Base-by-base conservation (phyloP, 169 alveolate species). In the Plasmodium malariae region DNA sequence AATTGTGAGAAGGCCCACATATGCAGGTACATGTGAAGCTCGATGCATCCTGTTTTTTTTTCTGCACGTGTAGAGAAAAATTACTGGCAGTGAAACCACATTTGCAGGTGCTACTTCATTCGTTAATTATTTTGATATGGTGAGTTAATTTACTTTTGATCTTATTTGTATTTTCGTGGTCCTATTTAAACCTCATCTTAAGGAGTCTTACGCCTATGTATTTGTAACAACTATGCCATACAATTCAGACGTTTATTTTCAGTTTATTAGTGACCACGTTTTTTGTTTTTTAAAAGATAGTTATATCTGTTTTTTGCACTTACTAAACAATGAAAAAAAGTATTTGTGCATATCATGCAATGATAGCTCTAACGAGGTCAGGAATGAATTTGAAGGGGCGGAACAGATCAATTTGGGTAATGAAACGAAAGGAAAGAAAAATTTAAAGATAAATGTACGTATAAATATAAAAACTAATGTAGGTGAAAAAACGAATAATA, bases 241-340 rank as follows among this genome's bases (percentile, higher is more conserved):
- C 57, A 59, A 45, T 60, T 59, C 73, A 12, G n/a, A 19, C 17
- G 11, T 11, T 48, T 9, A 40, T 68, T 62, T 78, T 5, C 89
- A 78, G 12, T 63, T 62, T 49, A 78, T 78, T 34, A 78, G 76
- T 36, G 37, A 62, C 19, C 17, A 78, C 21, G 40, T 78, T 43
- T 32, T 54, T 63, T 78, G 89, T 69, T 63, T 78, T 32, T 17
- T 78, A 68, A 63, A 62, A 28, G 74, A 55, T 32, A 49, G 65
- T 45, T 62, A 69, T 48, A 60, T 78, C 14, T 78, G 89, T 78
- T 37, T 78, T 2, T 34, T 62, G 14, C 40, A 78, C 55, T 55
- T 78, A 24, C 3, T 40, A 48, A 78, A 62, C 63, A 62, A 45
- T 37, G 89, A 78, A 51, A 62, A 68, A 40, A 78, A 63, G 36